These are phyloP conservation scores for Cytospora paraplurivora DNA, from an alignment of 2,329 filamentous ascomycete species.

Conservation along the genomic window DNA sequence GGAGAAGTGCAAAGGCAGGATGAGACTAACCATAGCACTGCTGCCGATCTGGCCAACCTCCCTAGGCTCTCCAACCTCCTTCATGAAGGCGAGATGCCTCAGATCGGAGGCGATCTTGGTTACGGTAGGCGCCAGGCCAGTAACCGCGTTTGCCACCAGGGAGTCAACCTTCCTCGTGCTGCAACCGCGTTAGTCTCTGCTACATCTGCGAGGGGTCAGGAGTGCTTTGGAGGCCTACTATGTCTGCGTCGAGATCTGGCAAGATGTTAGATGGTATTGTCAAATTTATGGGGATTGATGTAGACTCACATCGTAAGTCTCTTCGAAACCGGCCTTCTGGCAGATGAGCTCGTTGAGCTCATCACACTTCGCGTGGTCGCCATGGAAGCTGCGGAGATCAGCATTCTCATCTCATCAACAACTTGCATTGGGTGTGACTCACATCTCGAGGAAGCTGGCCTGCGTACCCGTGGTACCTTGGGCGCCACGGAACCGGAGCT, in stretches of 20 bases:
- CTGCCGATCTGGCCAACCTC: background rate
- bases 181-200: no score
- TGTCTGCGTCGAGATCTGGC: no score
- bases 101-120: slow-evolving; percentile 76
- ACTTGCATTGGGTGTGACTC: no score
- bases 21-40: no score
- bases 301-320: slow-evolving; percentile 62
- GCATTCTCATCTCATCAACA: no score
- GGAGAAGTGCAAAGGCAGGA: slow-evolving; percentile 55
- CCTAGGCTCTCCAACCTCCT: slow-evolving; percentile 73
- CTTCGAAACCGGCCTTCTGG: slow-evolving; percentile 54
- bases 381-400: slow-evolving; percentile 41
- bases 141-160: no score
- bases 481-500: slow-evolving; percentile 72
- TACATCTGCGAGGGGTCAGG: no score
- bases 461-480: slow-evolving; percentile 73
- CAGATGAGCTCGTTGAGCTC: slow-evolving; percentile 58
- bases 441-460: slow-evolving; percentile 54
- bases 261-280: slow-evolving; percentile 72
- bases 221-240: no score
- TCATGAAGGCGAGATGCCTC: slow-evolving; percentile 71
- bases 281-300: slow-evolving; percentile 76
- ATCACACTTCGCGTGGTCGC: slow-evolving; percentile 53
- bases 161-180: no score
- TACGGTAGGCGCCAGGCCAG: slow-evolving; percentile 75